These are phyloP conservation scores for Fusarium albidum DNA, from an alignment of 2,329 filamentous ascomycete genomes.

Conservation along the genomic window DNA sequence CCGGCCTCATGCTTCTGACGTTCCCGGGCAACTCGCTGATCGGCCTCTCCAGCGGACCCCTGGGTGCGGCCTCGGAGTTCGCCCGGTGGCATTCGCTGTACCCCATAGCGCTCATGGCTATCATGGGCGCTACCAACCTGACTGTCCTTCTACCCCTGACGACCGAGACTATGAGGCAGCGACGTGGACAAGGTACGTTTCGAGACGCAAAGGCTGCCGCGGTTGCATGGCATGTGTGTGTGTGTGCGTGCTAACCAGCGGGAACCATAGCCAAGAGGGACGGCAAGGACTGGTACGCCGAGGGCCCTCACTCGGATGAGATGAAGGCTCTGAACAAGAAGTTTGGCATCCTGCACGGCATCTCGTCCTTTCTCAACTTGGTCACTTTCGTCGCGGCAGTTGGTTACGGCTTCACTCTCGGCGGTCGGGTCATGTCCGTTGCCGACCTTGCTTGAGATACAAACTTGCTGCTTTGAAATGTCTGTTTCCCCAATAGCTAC, in stretches of 20 bases:
- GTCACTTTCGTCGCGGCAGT: constrained; percentile 73
- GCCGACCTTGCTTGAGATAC: constrained; percentile 37
- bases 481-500: constrained; percentile 6
- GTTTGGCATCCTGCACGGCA: constrained; percentile 82
- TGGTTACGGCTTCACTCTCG: constrained; percentile 80
- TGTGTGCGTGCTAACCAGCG: constrained; percentile 22
- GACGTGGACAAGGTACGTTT: constrained; percentile 78
- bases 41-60: constrained; percentile 56
- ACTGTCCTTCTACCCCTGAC: constrained; percentile 78
- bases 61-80: constrained; percentile 65
- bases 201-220: neutral
- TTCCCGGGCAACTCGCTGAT: constrained; percentile 71
- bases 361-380: constrained; percentile 83
- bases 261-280: constrained; percentile 77
- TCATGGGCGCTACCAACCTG: constrained; percentile 76
- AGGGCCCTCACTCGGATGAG: constrained; percentile 80
- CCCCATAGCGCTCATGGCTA: constrained; percentile 74
- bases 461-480: constrained; percentile 2
- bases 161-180: constrained; percentile 74
- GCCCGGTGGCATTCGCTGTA: constrained; percentile 71
- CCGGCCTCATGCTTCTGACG: constrained; percentile 78
- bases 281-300: constrained; percentile 85
- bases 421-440: constrained; percentile 63
- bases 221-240: too few relatives aligned
- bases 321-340: constrained; percentile 82